A percentile compares a stretch with the other conserved stretches of the same genome.
Conservation (phyloP, 306 rosid genomes). For the Fragaria ananassa region DNA sequence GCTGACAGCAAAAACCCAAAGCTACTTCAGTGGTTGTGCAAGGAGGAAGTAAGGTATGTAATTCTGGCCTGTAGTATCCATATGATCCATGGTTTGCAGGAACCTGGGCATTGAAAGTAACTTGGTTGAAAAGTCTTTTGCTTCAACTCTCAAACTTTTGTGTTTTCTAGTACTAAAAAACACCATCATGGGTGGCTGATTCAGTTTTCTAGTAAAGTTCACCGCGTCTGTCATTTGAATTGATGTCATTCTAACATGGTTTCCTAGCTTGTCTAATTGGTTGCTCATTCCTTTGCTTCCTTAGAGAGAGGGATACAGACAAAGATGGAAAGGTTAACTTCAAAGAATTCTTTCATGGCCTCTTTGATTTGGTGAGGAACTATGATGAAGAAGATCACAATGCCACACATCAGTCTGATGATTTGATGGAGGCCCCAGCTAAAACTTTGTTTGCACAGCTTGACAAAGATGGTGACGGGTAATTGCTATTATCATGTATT, state of each 20-base stretch:
- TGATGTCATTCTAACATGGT: neutral
- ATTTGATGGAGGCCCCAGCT: constrained; percentile 73
- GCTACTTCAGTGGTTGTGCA: constrained; percentile 82
- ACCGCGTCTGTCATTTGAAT: neutral
- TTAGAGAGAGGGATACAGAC: constrained; percentile 87
- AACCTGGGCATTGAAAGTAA: neutral
- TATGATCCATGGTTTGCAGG: neutral
- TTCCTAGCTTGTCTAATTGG: constrained; percentile 25
- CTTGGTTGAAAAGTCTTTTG: constrained; percentile 7
- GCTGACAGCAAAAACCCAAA: constrained; percentile 82
- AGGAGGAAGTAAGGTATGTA: constrained; percentile 85
- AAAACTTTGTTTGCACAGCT: constrained; percentile 70
- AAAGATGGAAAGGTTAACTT: constrained; percentile 87
- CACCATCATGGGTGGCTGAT: neutral
- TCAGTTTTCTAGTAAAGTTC: neutral
- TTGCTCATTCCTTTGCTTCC: constrained; percentile 21
- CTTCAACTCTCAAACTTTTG: neutral
- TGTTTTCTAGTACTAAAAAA: neutral
- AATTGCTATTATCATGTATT: constrained; percentile 25
- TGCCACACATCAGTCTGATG: constrained; percentile 49
- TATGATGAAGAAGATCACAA: constrained; percentile 75
- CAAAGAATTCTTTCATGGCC: constrained; percentile 94
- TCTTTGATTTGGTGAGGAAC: constrained; percentile 94
- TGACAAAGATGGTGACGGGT: constrained; percentile 94
- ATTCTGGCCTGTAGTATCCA: neutral